Percentiles rank a stretch among this genome's conserved stretches.
These are phyloP conservation scores for Tylopilus vinaceipallidus DNA, from an alignment of 768 basidiomycete genomes.

Conservation along the genomic window DNA sequence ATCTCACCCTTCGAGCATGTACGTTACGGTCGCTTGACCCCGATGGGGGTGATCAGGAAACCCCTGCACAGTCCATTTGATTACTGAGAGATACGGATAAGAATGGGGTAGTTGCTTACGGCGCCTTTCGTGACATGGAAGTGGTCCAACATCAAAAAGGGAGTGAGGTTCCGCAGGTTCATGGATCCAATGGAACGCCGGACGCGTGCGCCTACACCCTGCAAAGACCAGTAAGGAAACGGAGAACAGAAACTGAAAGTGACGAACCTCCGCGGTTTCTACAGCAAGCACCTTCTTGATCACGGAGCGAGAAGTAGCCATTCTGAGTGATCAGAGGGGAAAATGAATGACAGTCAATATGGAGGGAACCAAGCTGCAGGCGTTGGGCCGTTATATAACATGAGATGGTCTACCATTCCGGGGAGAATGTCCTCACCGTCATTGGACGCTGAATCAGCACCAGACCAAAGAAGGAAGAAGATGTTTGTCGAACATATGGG, in stretches of 20 bases:
- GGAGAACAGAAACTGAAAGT: neutral
- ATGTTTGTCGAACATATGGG: no score
- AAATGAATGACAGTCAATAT: neutral
- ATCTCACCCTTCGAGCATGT: slow-evolving; percentile 78
- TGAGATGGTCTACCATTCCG: no score
- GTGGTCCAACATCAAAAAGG: slow-evolving; percentile 90
- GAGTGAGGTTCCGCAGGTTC: slow-evolving; percentile 75
- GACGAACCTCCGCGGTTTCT: slow-evolving; percentile 64
- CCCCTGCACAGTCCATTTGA: slow-evolving; percentile 43
- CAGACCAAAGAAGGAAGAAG: neutral
- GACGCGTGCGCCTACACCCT: slow-evolving; percentile 83
- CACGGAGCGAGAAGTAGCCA: slow-evolving; percentile 59
- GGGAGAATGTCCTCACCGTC: neutral
- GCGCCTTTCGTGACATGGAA: slow-evolving; percentile 71
- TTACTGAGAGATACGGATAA: neutral
- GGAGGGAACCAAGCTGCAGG: neutral
- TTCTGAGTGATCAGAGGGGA: slow-evolving; percentile 13
- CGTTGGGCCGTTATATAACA: neutral
- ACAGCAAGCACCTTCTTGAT: slow-evolving; percentile 74
- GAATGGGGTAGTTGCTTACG: slow-evolving; percentile 39
- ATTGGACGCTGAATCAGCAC: slow-evolving; percentile 9
- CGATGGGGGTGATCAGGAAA: slow-evolving; percentile 95
- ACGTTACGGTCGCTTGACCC: slow-evolving; percentile 86
- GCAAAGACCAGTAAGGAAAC: neutral
- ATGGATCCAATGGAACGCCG: slow-evolving; percentile 81